phyloP scores from a whole-genome alignment of 75 land plant species.

The Cupressus sempervirens region DNA sequence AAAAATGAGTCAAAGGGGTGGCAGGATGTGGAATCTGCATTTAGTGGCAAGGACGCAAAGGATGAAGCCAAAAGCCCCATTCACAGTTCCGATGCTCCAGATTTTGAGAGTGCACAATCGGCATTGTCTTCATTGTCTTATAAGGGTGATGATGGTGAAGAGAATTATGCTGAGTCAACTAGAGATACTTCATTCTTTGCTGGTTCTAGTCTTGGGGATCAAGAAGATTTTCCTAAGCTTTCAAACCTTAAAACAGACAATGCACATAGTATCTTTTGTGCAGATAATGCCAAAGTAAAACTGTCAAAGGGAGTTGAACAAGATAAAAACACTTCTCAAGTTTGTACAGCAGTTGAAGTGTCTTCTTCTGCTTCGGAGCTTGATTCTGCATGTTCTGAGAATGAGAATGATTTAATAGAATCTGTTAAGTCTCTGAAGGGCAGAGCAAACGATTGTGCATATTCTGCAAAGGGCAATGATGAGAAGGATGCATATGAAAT shows the following conservation, averaged over 20 bases:
- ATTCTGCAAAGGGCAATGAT: not conserved
- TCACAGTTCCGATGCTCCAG: conserved; percentile 6
- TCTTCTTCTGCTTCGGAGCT: not conserved
- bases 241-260: not conserved
- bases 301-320: not conserved
- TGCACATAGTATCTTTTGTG: not conserved
- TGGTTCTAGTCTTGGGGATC: not conserved
- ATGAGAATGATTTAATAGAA: not conserved
- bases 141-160: conserved; percentile 4
- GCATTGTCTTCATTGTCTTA: conserved; percentile 13
- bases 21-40: not conserved
- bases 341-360: not conserved
- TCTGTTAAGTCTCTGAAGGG: not conserved
- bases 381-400: not conserved
- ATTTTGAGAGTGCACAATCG: conserved; percentile 21
- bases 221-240: not conserved
- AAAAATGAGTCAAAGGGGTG: not conserved
- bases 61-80: not conserved
- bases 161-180: conserved; percentile 11
- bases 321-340: not conserved
- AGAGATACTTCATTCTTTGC: not conserved
- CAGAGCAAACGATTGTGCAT: not conserved
- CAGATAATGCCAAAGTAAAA: not conserved
- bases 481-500: not conserved
- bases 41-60: not conserved